Evolutionary conservation across 306 rosid genomes (phyloP), one percentile per base, ranked within the genome.

Genomic region (Cucumis melo): DNA sequence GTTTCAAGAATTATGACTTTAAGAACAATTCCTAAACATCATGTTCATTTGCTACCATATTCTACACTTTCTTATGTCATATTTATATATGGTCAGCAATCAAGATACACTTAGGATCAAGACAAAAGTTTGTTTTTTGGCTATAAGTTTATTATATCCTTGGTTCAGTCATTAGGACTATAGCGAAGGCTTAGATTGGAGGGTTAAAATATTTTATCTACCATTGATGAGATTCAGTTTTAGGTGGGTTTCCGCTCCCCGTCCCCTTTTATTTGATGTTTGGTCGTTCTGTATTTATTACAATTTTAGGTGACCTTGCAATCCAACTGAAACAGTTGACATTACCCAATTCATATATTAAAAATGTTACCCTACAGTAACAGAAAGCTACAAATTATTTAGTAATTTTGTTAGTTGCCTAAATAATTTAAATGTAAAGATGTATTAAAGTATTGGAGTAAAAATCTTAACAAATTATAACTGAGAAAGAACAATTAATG

Each of bases 401-500:
- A 73, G 61, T 51, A 73, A 73, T 72, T 71, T 15, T 17, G 17
- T 73, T 73, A 73, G 42, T 51, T 73, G 61, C 61, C 57, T 51
- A 27, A 73, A 29, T 36, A 73, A 73, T 73, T 20, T 8, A 51
- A 73, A 7, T 73, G 24, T 73, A 17, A 36, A 73, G 61, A 73
- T 73, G 16, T 73, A 51, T 73, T 51, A 29, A 78, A 46, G 61
- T 64, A 84, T 80, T 80, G 77, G 83, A 87, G 81, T 80, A 88
- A 89, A 79, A 88, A 87, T 77, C 80, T 55, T 83, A 83, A 62
- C 59, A 77, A 79, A 80, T 72, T 81, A 75, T 76, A 89, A 91
- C 98, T 85, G 89, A 93, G 87, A 84, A 83, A 76, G 79, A 78
- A 87, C 84, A 91, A 88, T 87, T 83, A 93, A 93, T 91, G 90